Base-by-base conservation (phyloP, 768 basidiomycete species). In the Pulveroboletus sp. region DNA sequence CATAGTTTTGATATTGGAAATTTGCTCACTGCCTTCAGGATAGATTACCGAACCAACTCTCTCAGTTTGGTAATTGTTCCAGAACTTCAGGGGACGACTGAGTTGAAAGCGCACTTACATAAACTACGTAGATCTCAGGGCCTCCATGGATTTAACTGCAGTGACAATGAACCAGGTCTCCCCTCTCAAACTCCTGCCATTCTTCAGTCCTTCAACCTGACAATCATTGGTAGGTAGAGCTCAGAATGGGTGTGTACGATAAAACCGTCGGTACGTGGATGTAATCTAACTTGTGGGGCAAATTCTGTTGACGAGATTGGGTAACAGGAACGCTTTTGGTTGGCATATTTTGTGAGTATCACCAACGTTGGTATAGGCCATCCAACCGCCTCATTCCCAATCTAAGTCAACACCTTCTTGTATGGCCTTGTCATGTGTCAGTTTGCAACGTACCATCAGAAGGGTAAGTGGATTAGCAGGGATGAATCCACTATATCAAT, bases 221-320 rank as follows among this genome's bases (percentile, higher is more conserved):
- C 6, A 29, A 12, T 12, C 27, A 29, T 29, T 6, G 12, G 12
- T 29, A n/a, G n/a, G n/a, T n/a, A n/a, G 31, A 12, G 8, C 11
- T 41, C 31, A 35, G 10, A n/a, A 48, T 44, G 51, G 46, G 51
- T 5, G 12, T 32, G n/a, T 50, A 54, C 24, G 35, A 32, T 9
- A 7, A 23, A 5, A 50, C 34, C 32, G 11, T 54, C 23, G 48
- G 52, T 54, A 26, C 32, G 52, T 54, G 22, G 6, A 34, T 19
- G 29, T 5, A 30, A 2, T 5, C 16, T 7, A 2, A 9, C 23
- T 6, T 38, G 10, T 38, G n/a, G 11, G 7, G 14, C 37, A 5
- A 4, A 20, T 37, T 39, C 17, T 5, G 24, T 24, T 14, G 9
- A 39, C 38, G 8, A 22, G 14, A 23, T 19, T 7, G 19, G 4